These are phyloP conservation scores for Babesia sp. DNA, from an alignment of 169 alveolate genomes.

Conservation along the genomic window DNA sequence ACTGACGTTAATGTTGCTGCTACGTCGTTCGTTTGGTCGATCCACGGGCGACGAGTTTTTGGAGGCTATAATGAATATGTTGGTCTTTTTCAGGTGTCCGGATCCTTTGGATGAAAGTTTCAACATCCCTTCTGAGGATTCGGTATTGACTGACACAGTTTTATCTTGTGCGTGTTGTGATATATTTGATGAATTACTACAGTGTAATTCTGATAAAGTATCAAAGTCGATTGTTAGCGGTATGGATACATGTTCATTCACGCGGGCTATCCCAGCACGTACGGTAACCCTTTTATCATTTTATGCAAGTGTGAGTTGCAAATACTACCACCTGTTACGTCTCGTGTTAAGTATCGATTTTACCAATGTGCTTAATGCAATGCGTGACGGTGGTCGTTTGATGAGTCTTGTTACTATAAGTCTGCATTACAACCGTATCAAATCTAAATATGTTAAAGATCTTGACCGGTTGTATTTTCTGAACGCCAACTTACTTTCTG, in stretches of 20 bases:
- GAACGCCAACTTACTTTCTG: conserved; percentile 24
- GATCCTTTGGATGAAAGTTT: conserved; percentile 8
- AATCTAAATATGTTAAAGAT: conserved; percentile 21
- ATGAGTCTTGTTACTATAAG: conserved; percentile 22
- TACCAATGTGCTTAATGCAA: background rate
- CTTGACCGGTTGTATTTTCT: conserved; percentile 34
- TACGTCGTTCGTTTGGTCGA: conserved; percentile 2
- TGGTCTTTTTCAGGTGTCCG: conserved; percentile 1
- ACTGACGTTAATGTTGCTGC: conserved; percentile 10
- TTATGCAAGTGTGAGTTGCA: conserved; percentile 34
- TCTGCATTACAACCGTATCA: conserved; percentile 29
- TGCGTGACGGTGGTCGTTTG: conserved; percentile 20
- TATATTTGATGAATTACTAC: conserved; percentile 8
- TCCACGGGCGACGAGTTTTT: conserved; percentile 37
- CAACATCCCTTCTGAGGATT: conserved; percentile 1
- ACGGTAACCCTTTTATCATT: conserved; percentile 14
- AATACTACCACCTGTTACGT: conserved; percentile 8
- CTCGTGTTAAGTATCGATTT: conserved; percentile 11
- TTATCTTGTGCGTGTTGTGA: background rate
- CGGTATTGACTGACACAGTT: background rate
- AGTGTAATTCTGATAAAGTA: conserved; percentile 19
- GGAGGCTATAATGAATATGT: conserved; percentile 21
- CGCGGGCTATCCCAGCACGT: background rate
- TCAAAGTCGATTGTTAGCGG: background rate
- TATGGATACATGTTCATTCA: background rate